phyloP scores from a whole-genome alignment of 805 yeast genomes.

The Candida loeiensis region DNA sequence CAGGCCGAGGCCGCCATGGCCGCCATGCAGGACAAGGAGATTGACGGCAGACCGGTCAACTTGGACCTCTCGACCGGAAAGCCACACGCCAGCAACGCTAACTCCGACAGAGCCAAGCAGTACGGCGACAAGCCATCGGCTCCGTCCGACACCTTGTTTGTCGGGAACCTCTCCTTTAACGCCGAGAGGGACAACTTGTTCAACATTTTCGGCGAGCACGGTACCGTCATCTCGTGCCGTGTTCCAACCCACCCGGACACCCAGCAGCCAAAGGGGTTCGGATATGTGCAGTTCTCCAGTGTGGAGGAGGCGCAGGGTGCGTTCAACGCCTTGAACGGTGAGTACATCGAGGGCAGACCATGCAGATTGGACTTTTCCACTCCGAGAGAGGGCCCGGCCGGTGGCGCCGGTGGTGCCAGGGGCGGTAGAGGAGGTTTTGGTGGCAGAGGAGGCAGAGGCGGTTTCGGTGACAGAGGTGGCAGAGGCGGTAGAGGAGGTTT shows the following conservation, averaged over 20 bases:
- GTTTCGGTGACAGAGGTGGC: constrained; percentile 21
- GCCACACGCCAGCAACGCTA: constrained; percentile 57
- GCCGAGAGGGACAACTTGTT: constrained; percentile 77
- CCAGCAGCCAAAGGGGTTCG: constrained; percentile 98
- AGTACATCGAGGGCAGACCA: constrained; percentile 84
- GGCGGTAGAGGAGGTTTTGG: constrained; percentile 31
- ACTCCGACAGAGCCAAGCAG: constrained; percentile 77
- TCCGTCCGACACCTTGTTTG: constrained; percentile 93
- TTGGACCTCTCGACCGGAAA: constrained; percentile 86
- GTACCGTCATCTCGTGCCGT: constrained; percentile 84
- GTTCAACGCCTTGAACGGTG: constrained; percentile 81
- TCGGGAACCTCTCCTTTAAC: constrained; percentile 93
- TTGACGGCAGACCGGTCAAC: constrained; percentile 96
- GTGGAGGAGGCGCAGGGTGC: constrained; percentile 91
- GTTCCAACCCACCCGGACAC: constrained; percentile 98
- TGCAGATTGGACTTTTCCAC: constrained; percentile 93
- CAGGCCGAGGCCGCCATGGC: constrained; percentile 83
- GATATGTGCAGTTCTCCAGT: constrained; percentile 87
- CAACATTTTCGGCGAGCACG: constrained; percentile 71
- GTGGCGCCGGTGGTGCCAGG: constrained; percentile 24
- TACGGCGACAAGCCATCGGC: constrained; percentile 88
- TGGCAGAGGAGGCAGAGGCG: constrained; percentile 30
- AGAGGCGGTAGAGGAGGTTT: constrained; percentile 23
- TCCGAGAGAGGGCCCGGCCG: constrained; percentile 62
- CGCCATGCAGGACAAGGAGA: constrained; percentile 87